Percentiles rank a stretch among this genome's conserved stretches.
These are phyloP conservation scores for Quercus wislizeni DNA, from an alignment of 306 rosid species.

Conservation along the genomic window DNA sequence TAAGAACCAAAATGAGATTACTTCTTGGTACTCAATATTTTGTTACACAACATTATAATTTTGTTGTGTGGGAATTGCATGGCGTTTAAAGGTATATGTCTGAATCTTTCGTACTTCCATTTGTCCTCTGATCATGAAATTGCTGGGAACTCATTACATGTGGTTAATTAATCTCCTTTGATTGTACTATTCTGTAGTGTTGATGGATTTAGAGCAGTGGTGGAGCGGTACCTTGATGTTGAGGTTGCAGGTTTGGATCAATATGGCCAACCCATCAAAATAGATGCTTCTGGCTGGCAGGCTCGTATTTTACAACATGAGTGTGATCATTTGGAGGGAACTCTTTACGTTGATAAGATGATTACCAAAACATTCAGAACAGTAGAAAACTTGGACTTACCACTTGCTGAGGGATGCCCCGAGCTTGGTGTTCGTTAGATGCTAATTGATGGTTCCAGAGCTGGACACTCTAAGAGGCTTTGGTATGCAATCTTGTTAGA, in stretches of 20 bases:
- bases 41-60: not conserved
- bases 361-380: slow-evolving; percentile 76
- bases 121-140: not conserved
- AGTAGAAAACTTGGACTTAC: slow-evolving; percentile 62
- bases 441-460: not conserved
- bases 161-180: slow-evolving; percentile 2
- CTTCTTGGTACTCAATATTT: not conserved
- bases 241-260: slow-evolving; percentile 89
- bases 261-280: slow-evolving; percentile 53
- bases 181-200: slow-evolving; percentile 49
- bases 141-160: not conserved
- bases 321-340: slow-evolving; percentile 91
- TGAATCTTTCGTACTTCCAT: not conserved
- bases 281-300: slow-evolving; percentile 87
- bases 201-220: slow-evolving; percentile 78
- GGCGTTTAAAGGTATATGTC: not conserved
- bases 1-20: not conserved
- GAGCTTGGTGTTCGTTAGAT: slow-evolving; percentile 54
- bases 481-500: not conserved
- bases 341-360: slow-evolving; percentile 88
- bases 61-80: not conserved
- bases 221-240: slow-evolving; percentile 80
- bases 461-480: not conserved
- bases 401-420: slow-evolving; percentile 83
- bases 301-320: slow-evolving; percentile 91